Percentiles rank a stretch among this genome's conserved stretches.
These are phyloP conservation scores for Sphaerulina populicola DNA, from an alignment of 2,329 filamentous ascomycete genomes.

Conservation along the genomic window DNA sequence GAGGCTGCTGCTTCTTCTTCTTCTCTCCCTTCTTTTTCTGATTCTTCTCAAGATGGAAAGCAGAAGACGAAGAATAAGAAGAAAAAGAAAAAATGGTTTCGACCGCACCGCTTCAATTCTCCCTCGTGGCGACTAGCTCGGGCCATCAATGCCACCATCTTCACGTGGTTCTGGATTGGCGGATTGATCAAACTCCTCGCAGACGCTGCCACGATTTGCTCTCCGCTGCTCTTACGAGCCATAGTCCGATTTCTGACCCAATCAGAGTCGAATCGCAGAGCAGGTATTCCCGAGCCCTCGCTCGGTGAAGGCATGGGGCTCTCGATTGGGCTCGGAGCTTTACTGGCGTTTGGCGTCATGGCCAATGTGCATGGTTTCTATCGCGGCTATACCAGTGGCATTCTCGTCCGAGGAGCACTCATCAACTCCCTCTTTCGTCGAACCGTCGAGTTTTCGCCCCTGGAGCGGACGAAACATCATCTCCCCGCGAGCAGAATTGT, in stretches of 20 bases:
- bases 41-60: not conserved
- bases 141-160: slow-evolving; percentile 1
- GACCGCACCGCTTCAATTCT: not conserved
- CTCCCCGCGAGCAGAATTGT: not conserved
- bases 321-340: not conserved
- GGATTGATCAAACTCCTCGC: slow-evolving; percentile 6
- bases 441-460: not conserved
- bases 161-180: slow-evolving; percentile 7
- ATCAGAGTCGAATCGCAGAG: not conserved
- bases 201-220: slow-evolving; percentile 1
- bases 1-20: not conserved
- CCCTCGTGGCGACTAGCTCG: slow-evolving; percentile 4
- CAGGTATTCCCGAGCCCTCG: not conserved
- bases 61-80: not conserved
- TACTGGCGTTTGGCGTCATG: slow-evolving; percentile 3
- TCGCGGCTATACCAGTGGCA: slow-evolving; percentile 2
- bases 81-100: not conserved
- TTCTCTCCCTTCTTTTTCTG: too few species aligned
- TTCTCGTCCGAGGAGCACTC: not conserved
- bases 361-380: slow-evolving; percentile 8
- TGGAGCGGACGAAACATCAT: not conserved
- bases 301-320: not conserved
- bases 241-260: slow-evolving; percentile 2
- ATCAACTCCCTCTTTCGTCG: slow-evolving; percentile 7
- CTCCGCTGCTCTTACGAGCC: slow-evolving; percentile 1